Evolutionary conservation across 169 alveolate species (phyloP), one percentile per base, ranked within the genome.

Genomic region (Cryptosporidium viatorum): DNA sequence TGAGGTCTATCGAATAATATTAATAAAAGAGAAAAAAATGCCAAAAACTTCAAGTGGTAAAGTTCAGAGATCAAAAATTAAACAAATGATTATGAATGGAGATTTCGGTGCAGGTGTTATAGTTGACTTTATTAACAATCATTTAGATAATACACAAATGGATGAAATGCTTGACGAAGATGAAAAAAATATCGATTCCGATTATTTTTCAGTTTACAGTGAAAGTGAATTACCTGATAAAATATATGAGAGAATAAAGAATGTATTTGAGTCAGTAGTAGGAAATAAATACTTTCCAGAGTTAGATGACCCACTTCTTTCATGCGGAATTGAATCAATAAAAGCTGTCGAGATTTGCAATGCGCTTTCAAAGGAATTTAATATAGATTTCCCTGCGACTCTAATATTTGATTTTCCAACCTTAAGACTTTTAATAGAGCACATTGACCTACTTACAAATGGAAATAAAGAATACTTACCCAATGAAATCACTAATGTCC

Each of bases 281-380:
- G 89, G 89, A 23, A 67, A 80, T 16, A 65, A 65, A 7, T 39
- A 43, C n/a, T 39, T 65, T 59, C 89, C 89, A 29, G 68, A 80
- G n/a, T 69, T 91, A 37, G 86, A 85, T 21, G 84, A 93, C 8
- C 92, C 96, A 6, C 84, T 94, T 58, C 89, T 92, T 84, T 93
- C 92, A 70, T 84, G 85, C 1, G 96, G 96, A 21, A 86, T 94
- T 43, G 96, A 94, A 51, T 94, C 96, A 69, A 71, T 94, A 39
- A 94, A 95, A 23, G 96, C 96, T 0, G 96, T 94, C 31, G 96
- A 94, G 80, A 92, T 94, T 85, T 92, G 96, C 48, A 92, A 93
- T 84, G 92, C 93, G 37, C 92, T 94, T 71, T 85, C 94, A 50
- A 86, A 62, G 26, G 89, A 87, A 67, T 84, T 92, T 41, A 80